These are phyloP conservation scores for Komagataella populi DNA, from an alignment of 805 yeast species.

Conservation along the genomic window DNA sequence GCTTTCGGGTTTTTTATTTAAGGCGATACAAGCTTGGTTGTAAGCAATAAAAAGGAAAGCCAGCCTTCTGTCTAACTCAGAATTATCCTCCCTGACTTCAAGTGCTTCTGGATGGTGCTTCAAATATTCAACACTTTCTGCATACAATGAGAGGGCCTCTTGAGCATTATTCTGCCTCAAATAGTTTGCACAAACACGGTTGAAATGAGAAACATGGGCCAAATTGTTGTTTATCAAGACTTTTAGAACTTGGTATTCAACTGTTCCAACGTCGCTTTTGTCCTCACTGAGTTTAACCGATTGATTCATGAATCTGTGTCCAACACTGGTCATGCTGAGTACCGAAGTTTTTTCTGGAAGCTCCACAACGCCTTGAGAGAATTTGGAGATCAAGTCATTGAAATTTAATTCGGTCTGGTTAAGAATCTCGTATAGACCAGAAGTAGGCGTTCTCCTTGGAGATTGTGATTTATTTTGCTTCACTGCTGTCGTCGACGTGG, in stretches of 20 bases:
- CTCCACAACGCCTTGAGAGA: not conserved
- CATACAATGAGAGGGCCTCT: constrained; percentile 15
- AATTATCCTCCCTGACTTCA: not conserved
- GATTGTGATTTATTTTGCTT: not conserved
- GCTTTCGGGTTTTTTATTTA: not conserved
- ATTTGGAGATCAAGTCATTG: not conserved
- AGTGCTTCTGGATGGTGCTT: constrained; percentile 8
- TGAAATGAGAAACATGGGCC: constrained; percentile 14
- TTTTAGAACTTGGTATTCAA: constrained; percentile 9
- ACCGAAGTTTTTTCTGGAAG: not conserved
- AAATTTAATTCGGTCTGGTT: not conserved
- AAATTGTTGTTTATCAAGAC: constrained; percentile 8
- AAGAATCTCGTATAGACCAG: not conserved
- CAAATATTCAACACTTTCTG: constrained; percentile 13
- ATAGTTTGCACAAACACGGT: constrained; percentile 10
- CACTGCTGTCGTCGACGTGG: not conserved
- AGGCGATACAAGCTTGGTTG: constrained; percentile 5
- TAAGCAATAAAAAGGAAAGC: not conserved
- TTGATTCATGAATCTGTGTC: not conserved
- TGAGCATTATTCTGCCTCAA: constrained; percentile 11
- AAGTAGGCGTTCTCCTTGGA: not conserved
- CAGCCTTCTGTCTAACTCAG: not conserved
- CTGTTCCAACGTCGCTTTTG: constrained; percentile 9
- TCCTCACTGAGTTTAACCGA: constrained; percentile 2
- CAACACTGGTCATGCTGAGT: not conserved